Evolutionary conservation across 1,284 basidiomycete species (phyloP).

Genomic region (Ustilago crameri): DNA sequence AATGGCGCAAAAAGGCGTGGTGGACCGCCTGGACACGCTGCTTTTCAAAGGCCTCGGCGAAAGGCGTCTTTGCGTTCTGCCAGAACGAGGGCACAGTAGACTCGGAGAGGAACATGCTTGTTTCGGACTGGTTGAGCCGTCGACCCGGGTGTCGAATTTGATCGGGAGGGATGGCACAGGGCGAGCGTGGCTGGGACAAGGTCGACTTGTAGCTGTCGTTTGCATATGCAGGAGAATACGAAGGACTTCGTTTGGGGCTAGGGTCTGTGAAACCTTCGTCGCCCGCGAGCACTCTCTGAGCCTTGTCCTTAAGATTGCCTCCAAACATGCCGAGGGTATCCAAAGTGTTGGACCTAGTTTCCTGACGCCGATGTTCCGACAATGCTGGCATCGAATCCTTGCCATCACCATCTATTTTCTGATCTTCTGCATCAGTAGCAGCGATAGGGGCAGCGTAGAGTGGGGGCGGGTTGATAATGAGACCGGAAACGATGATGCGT

Average conservation of each 20-base stretch:
- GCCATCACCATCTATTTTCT: not conserved
- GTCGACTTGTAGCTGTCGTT: constrained; percentile 1
- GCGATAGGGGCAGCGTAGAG: constrained; percentile 29
- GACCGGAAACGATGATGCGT: constrained; percentile 88
- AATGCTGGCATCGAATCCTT: constrained; percentile 11
- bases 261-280: constrained; percentile 25
- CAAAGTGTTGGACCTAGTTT: constrained; percentile 58
- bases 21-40: constrained; percentile 67
- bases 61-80: constrained; percentile 67
- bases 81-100: constrained; percentile 35
- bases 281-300: constrained; percentile 37
- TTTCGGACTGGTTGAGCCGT: constrained; percentile 39
- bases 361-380: constrained; percentile 34
- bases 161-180: not conserved
- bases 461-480: constrained; percentile 82
- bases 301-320: constrained; percentile 45
- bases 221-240: not conserved
- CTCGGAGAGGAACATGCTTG: constrained; percentile 44
- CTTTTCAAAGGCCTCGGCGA: constrained; percentile 70
- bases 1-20: constrained; percentile 83
- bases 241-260: not conserved
- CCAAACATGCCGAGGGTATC: constrained; percentile 53
- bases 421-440: not conserved
- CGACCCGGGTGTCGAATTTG: constrained; percentile 29
- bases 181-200: not conserved